Percentiles rank a stretch among this genome's conserved stretches.
These are phyloP conservation scores for Ophiostoma triangulosporum DNA, from an alignment of 2,329 filamentous ascomycete genomes.

Conservation along the genomic window DNA sequence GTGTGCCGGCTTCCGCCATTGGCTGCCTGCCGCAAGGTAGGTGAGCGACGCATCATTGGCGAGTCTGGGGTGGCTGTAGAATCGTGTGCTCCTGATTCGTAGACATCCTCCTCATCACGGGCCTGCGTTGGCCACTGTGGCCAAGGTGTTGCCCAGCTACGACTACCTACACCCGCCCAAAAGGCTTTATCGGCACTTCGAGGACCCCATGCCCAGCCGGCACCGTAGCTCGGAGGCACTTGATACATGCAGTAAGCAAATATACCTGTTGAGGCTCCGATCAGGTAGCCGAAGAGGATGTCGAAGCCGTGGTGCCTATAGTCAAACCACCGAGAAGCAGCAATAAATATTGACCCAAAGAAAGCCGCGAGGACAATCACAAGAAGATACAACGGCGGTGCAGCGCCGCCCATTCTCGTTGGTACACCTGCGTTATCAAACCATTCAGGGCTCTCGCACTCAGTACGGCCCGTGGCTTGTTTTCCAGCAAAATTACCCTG, in stretches of 20 bases:
- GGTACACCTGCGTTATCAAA: slow-evolving; percentile 26
- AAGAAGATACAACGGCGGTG: slow-evolving; percentile 70
- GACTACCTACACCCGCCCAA: slow-evolving; percentile 57
- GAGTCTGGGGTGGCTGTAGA: not conserved
- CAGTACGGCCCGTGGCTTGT: too few relatives aligned
- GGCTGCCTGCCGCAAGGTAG: not conserved
- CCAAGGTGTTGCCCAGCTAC: slow-evolving; percentile 32
- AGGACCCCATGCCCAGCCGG: slow-evolving; percentile 82
- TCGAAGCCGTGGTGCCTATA: slow-evolving; percentile 90
- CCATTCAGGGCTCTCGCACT: slow-evolving; percentile 11
- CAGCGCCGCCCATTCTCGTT: slow-evolving; percentile 60
- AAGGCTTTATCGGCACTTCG: slow-evolving; percentile 56
- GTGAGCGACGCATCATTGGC: not conserved
- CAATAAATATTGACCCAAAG: slow-evolving; percentile 64
- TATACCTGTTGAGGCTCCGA: slow-evolving; percentile 58
- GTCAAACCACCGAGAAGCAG: slow-evolving; percentile 76
- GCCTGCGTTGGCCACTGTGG: not conserved
- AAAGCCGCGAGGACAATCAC: slow-evolving; percentile 57
- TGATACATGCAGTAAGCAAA: slow-evolving; percentile 80
- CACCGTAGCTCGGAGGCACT: slow-evolving; percentile 61
- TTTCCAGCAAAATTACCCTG: not conserved
- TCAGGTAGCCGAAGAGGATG: slow-evolving; percentile 68
- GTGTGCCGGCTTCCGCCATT: not conserved
- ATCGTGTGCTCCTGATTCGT: not conserved
- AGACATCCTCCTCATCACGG: slow-evolving; percentile 20